Conservation (phyloP, 2,329 filamentous ascomycete genomes). For the Chaetomiaceae sp. region DNA sequence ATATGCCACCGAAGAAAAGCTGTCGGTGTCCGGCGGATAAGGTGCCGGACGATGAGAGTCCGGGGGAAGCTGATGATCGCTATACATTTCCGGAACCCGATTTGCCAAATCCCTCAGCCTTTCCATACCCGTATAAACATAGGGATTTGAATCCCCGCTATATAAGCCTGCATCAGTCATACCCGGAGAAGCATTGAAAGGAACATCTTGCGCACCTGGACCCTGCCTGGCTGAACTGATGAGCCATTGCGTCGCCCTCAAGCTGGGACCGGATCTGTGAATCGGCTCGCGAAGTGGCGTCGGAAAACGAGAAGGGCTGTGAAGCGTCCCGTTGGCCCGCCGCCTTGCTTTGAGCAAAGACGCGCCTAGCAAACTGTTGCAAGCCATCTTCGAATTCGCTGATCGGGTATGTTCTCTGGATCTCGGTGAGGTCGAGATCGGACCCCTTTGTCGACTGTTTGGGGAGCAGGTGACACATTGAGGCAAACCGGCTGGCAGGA, state of each 20-base stretch:
- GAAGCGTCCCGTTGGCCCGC: neutral
- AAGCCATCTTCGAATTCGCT: slow-evolving; percentile 9
- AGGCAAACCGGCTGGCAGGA: slow-evolving; percentile 4
- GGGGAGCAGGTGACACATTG: slow-evolving; percentile 12
- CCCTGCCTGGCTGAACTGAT: slow-evolving; percentile 1
- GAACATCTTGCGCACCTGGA: slow-evolving; percentile 2
- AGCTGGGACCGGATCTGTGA: slow-evolving; percentile 23
- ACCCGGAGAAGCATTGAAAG: neutral
- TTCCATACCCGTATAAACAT: neutral
- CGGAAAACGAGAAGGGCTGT: neutral
- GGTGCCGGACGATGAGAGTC: too few relatives aligned
- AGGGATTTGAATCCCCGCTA: neutral
- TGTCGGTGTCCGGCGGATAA: slow-evolving; percentile 14
- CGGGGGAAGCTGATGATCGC: neutral
- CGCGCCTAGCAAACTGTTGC: slow-evolving; percentile 3
- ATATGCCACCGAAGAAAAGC: slow-evolving; percentile 5
- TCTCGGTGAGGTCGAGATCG: slow-evolving; percentile 3
- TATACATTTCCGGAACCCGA: neutral
- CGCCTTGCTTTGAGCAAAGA: slow-evolving; percentile 10
- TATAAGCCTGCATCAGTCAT: neutral
- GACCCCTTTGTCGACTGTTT: neutral
- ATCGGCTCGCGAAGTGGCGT: slow-evolving; percentile 8
- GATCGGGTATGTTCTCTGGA: slow-evolving; percentile 10
- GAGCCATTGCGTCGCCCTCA: slow-evolving; percentile 16
- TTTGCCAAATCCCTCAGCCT: slow-evolving; percentile 10